These are phyloP conservation scores for Hypocreales sp. DNA, from an alignment of 2,329 filamentous ascomycete species.

Conservation along the genomic window DNA sequence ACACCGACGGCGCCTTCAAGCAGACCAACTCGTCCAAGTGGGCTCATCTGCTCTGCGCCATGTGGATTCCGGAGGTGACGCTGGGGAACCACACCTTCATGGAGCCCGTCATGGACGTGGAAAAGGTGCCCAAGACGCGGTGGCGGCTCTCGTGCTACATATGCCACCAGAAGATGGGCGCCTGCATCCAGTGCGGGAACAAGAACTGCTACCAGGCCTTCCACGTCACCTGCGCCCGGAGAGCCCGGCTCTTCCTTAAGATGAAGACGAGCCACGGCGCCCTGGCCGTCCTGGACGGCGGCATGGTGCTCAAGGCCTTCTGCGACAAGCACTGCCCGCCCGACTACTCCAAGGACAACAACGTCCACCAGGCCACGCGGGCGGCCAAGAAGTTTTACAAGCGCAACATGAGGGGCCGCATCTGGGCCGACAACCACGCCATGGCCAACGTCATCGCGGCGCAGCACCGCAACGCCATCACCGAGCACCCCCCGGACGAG, in stretches of 20 bases:
- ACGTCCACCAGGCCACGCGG: conserved; percentile 63
- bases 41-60: conserved; percentile 90
- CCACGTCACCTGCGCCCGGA: conserved; percentile 87
- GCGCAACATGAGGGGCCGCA: conserved; percentile 70
- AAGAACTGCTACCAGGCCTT: conserved; percentile 96
- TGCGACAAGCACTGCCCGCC: conserved; percentile 88
- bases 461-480: conserved; percentile 44
- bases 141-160: conserved; percentile 96
- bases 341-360: conserved; percentile 78
- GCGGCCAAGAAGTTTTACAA: conserved; percentile 84
- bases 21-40: conserved; percentile 93
- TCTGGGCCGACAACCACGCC: conserved; percentile 84
- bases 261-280: conserved; percentile 89
- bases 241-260: conserved; percentile 75
- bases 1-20: conserved; percentile 95
- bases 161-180: conserved; percentile 93
- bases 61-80: conserved; percentile 97
- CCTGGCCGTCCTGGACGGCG: conserved; percentile 61
- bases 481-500: conserved; percentile 64
- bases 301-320: conserved; percentile 78
- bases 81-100: conserved; percentile 94
- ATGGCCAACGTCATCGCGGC: conserved; percentile 71
- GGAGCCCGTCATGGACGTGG: conserved; percentile 95
- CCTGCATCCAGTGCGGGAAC: conserved; percentile 95
- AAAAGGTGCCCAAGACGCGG: conserved; percentile 86